These are phyloP conservation scores for Byssochlamys sp. DNA, from an alignment of 2,329 filamentous ascomycete genomes.

Conservation along the genomic window DNA sequence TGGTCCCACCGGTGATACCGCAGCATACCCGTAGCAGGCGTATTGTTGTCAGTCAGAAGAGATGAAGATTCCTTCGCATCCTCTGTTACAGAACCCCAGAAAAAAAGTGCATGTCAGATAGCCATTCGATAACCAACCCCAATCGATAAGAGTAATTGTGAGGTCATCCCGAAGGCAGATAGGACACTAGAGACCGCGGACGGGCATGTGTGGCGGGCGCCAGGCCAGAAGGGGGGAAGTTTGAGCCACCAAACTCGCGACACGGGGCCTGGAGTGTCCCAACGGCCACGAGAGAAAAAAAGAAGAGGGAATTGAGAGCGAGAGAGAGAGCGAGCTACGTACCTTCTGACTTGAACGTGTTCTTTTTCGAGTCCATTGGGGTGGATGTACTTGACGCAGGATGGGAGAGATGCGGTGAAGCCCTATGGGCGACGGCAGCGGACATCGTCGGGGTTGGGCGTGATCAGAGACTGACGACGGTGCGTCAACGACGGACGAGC, in stretches of 20 bases:
- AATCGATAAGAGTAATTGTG: constrained; percentile 11
- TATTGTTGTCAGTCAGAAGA: constrained; percentile 1
- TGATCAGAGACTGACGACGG: not conserved
- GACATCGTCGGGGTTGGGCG: constrained; percentile 24
- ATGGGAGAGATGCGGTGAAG: constrained; percentile 21
- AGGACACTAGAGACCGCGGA: constrained; percentile 5
- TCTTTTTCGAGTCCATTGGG: constrained; percentile 37
- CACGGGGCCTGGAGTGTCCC: not conserved
- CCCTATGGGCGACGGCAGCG: constrained; percentile 29
- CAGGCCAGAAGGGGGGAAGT: constrained; percentile 16
- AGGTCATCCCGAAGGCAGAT: constrained; percentile 6
- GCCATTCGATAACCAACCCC: constrained; percentile 3
- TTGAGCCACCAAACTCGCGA: constrained; percentile 8
- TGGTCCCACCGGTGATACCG: constrained; percentile 7
- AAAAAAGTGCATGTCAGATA: not conserved
- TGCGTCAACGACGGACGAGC: constrained; percentile 2
- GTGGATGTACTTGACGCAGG: constrained; percentile 26
- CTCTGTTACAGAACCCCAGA: constrained; percentile 1
- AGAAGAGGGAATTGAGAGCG: constrained; percentile 6
- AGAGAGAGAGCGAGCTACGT: constrained; percentile 10
- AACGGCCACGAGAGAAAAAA: not conserved
- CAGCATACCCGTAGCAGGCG: constrained; percentile 1
- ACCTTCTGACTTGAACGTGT: constrained; percentile 32
- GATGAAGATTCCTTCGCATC: constrained; percentile 1
- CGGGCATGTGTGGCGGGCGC: constrained; percentile 20